A percentile compares a stretch with the other conserved stretches of the same genome.
These are phyloP conservation scores for Nicotiana tomentosiformis DNA, from an alignment of 257 asterid genomes.

Conservation along the genomic window DNA sequence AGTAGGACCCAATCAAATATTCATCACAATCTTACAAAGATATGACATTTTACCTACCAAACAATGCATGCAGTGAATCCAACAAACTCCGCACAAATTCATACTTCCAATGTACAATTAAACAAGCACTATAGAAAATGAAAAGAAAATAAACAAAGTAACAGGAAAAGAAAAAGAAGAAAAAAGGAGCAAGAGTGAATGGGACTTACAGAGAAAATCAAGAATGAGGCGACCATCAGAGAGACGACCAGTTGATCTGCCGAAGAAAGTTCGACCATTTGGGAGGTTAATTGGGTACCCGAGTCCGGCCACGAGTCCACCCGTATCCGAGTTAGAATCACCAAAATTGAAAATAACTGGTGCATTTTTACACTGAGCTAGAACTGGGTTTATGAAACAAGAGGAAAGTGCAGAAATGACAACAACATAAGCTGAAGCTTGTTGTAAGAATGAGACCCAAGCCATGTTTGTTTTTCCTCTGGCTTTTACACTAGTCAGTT, in stretches of 20 bases:
- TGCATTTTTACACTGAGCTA: conserved; percentile 31
- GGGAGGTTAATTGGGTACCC: conserved; percentile 51
- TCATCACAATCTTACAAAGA: background rate
- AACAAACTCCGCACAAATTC: background rate
- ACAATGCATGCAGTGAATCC: background rate
- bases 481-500: background rate
- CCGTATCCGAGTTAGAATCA: conserved; percentile 96
- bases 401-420: conserved; percentile 9
- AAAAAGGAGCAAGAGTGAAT: background rate
- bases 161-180: too few species aligned
- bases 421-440: background rate
- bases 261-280: conserved; percentile 64
- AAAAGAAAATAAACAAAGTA: too few species aligned
- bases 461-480: background rate
- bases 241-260: conserved; percentile 56
- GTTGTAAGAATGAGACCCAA: background rate
- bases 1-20: conserved; percentile 3
- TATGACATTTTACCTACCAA: conserved; percentile 3
- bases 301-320: conserved; percentile 74
- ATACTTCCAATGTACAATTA: background rate
- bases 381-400: conserved; percentile 12
- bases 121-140: too few species aligned
- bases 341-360: conserved; percentile 85
- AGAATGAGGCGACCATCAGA: conserved; percentile 80
- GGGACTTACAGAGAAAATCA: conserved; percentile 66